Evolutionary conservation across 768 basidiomycete species (phyloP).

Genomic region (Serendipita sp.): DNA sequence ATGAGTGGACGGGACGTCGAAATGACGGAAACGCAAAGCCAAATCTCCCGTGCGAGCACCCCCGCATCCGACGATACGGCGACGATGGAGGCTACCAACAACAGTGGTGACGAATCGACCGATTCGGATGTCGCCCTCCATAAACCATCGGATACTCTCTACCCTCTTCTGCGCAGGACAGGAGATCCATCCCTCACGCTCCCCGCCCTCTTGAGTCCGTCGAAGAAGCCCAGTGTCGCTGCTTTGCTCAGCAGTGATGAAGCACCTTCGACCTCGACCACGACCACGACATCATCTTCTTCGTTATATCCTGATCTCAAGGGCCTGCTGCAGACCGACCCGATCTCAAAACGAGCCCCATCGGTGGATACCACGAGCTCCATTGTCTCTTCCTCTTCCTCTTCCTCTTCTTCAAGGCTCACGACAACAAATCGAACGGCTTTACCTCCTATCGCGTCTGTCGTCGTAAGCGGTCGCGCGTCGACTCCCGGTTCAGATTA

Average conservation of each 20-base stretch:
- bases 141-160: background rate
- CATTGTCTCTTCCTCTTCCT: too few relatives aligned
- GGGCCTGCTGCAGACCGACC: background rate
- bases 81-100: conserved; percentile 6
- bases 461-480: background rate
- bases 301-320: background rate
- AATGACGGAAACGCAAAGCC: conserved; percentile 18
- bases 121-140: background rate
- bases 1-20: conserved; percentile 20
- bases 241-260: background rate
- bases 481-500: background rate
- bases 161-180: background rate
- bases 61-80: conserved; percentile 11
- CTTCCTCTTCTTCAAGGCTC: background rate
- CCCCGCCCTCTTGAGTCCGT: background rate
- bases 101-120: background rate
- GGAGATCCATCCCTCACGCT: background rate
- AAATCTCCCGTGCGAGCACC: background rate
- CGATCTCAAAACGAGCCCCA: background rate
- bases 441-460: background rate
- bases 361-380: too few relatives aligned
- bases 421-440: background rate
- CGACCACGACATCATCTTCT: background rate
- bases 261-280: background rate
- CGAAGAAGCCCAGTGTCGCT: background rate